phyloP scores from a whole-genome alignment of 495 filamentous ascomycete species.

The Copromyces sp. region DNA sequence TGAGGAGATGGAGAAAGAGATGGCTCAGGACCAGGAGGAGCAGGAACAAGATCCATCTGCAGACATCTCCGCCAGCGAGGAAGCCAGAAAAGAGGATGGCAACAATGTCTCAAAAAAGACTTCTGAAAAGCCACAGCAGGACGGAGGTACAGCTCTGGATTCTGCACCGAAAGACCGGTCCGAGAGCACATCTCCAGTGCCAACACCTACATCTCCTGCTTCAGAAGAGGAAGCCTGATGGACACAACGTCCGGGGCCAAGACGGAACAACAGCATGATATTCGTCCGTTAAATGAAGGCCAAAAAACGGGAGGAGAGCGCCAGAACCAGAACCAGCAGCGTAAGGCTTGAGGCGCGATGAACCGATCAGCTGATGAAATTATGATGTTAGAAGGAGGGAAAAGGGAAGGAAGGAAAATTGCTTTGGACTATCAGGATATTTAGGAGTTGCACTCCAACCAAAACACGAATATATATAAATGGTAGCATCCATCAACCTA shows the following conservation, averaged over 20 bases:
- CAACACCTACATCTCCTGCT: neutral
- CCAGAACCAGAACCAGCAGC: neutral
- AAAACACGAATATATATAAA: neutral
- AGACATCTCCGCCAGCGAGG: neutral
- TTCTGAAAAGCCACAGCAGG: neutral
- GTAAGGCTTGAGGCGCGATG: neutral
- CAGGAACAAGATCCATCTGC: neutral
- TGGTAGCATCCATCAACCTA: neutral
- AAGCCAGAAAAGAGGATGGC: neutral
- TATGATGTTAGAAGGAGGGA: neutral
- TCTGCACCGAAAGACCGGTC: neutral
- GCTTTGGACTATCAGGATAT: neutral
- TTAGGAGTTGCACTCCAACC: neutral
- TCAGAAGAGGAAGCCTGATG: neutral
- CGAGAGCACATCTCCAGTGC: neutral
- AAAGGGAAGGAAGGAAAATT: neutral
- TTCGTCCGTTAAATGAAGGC: neutral
- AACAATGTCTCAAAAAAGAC: neutral
- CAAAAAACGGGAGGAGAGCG: neutral
- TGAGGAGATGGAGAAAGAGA: neutral
- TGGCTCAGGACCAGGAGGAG: neutral
- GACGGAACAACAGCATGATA: neutral
- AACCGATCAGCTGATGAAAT: neutral
- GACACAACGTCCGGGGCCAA: neutral
- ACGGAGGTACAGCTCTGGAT: neutral